Percentiles rank a stretch among this genome's conserved stretches.
Evolutionary conservation across 2,329 filamentous ascomycete species (phyloP).

Genomic region (Fusarium vanettenii): DNA sequence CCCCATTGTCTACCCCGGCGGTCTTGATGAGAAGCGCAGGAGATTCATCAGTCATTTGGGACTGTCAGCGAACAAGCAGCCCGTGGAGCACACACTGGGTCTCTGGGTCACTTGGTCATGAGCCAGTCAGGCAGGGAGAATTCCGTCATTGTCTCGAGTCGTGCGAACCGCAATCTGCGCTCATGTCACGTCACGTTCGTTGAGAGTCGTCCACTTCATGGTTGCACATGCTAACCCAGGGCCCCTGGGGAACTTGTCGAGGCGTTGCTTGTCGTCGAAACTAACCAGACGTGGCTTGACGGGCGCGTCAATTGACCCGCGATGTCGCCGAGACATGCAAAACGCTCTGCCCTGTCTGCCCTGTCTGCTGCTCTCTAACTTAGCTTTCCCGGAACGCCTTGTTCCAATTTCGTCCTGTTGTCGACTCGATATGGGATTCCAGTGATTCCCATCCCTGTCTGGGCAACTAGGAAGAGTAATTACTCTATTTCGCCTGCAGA

Average conservation of each 20-base stretch:
- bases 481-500: conserved; percentile 5
- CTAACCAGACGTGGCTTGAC: conserved; percentile 32
- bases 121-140: not conserved
- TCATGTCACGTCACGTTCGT: not conserved
- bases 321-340: conserved; percentile 43
- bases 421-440: conserved; percentile 35
- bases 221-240: not conserved
- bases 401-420: conserved; percentile 5
- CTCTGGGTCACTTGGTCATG: not conserved
- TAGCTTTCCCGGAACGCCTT: conserved; percentile 25
- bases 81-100: not conserved
- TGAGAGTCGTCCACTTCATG: not conserved
- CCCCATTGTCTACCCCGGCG: conserved; percentile 27
- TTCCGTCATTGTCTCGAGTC: conserved; percentile 4
- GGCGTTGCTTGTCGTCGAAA: conserved; percentile 23
- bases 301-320: conserved; percentile 37
- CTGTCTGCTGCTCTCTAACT: conserved; percentile 5
- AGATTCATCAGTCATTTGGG: conserved; percentile 16
- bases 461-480: conserved; percentile 10
- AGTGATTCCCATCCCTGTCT: conserved; percentile 36
- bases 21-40: conserved; percentile 23
- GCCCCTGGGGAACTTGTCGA: not conserved
- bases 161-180: not conserved
- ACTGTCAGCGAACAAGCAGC: conserved; percentile 3
- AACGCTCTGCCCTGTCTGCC: conserved; percentile 4